Evolutionary conservation across 768 basidiomycete genomes (phyloP).

Genomic region (Auricularia auricula-judae): DNA sequence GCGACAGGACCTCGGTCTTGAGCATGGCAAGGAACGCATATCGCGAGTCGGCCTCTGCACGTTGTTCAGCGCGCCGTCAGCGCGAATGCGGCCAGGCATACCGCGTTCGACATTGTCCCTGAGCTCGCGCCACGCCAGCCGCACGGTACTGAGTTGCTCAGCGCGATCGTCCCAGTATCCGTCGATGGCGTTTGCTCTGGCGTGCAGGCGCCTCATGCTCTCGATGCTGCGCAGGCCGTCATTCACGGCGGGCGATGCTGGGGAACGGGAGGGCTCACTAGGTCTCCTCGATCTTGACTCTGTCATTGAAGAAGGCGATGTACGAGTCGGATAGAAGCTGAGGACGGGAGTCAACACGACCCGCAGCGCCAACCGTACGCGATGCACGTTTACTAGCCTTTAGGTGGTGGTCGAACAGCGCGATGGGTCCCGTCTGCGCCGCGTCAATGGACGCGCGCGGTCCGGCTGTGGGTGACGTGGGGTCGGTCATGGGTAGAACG

Average conservation of each 20-base stretch:
- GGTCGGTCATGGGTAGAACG: neutral
- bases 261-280: slow-evolving; percentile 45
- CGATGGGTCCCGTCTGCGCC: slow-evolving; percentile 40
- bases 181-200: slow-evolving; percentile 61
- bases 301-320: slow-evolving; percentile 77
- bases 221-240: slow-evolving; percentile 36
- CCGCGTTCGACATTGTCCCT: slow-evolving; percentile 80
- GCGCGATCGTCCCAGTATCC: slow-evolving; percentile 59
- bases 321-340: slow-evolving; percentile 44
- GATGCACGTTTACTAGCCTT: slow-evolving; percentile 15
- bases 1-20: slow-evolving; percentile 59
- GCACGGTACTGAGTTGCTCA: slow-evolving; percentile 43
- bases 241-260: neutral
- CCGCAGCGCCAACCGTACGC: neutral
- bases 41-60: slow-evolving; percentile 67
- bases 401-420: slow-evolving; percentile 64
- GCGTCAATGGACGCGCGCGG: slow-evolving; percentile 16
- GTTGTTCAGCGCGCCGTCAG: neutral
- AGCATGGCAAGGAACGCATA: slow-evolving; percentile 69
- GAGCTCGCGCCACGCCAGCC: slow-evolving; percentile 74
- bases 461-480: neutral
- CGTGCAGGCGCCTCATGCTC: slow-evolving; percentile 60
- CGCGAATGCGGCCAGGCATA: slow-evolving; percentile 16
- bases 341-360: slow-evolving; percentile 1
- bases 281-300: slow-evolving; percentile 73